Evolutionary conservation across 352 stramenopile species (phyloP), one percentile per base, ranked within the genome.

Genomic region (Phytophthora cactorum): DNA sequence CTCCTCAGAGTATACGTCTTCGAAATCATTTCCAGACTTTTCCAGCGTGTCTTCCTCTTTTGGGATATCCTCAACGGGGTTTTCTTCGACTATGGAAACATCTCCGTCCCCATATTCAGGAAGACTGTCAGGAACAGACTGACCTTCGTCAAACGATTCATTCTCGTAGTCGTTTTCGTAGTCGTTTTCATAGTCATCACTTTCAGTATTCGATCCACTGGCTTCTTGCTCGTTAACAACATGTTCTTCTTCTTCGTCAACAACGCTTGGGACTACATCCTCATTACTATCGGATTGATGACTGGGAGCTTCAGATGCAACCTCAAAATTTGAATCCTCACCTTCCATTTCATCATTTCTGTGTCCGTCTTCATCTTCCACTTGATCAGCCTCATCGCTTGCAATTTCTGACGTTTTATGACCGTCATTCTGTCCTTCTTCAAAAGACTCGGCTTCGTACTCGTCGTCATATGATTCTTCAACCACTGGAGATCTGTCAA

Each of bases 121-220:
- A 22, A 22, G 22, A 22, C 22, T 22, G 22, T 22, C 22, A 22
- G 22, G 22, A 22, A 22, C 22, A 17, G 69, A 71, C 3, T 76
- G 65, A 11, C 25, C 70, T 41, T 74, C 72, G 22, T 79, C 78
- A 39, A 88, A 90, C 6, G 74, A 79, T 31, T 86, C 81, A 31
- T 86, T 74, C n/a, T 73, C 68, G 27, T 85, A 82, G 7, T 77
- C 74, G 25, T 75, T 58, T 39, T 73, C 72, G 10, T 72, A 75
- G 8, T 69, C 68, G 17, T 22, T 22, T 22, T 22, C 22, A 22
- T 22, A 22, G 22, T 22, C 22, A 22, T 22, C 22, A 22, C 22
- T 22, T 22, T 22, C 22, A 68, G 29, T 52, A 43, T 6, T 63
- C 43, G 32, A 44, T 15, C 34, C 56, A 39, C 14, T 34, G 17